A percentile compares a stretch with the other conserved stretches of the same genome.
Evolutionary conservation across 176 grass and related monocot species (phyloP).

Genomic region (Chloris gayana): DNA sequence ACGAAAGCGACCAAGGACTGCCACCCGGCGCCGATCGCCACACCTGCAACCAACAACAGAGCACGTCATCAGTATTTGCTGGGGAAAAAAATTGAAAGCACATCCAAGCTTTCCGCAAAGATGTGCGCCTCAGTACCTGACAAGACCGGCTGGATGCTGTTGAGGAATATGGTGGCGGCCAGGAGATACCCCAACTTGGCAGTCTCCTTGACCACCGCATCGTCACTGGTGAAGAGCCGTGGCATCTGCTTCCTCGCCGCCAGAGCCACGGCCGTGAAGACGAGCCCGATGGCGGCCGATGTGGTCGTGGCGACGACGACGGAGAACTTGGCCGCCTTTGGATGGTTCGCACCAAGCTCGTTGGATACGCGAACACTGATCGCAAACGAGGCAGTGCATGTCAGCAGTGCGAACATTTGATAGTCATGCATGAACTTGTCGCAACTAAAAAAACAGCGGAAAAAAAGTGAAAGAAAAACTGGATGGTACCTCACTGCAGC

Average conservation of each 20-base stretch:
- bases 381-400: background rate
- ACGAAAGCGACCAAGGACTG: slow-evolving; percentile 67
- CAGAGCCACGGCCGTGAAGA: slow-evolving; percentile 45
- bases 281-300: slow-evolving; percentile 52
- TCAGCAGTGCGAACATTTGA: no score
- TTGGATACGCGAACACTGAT: slow-evolving; percentile 74
- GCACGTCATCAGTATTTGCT: background rate
- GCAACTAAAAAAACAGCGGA: background rate
- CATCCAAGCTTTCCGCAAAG: background rate
- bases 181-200: slow-evolving; percentile 65
- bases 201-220: slow-evolving; percentile 41
- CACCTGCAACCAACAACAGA: slow-evolving; percentile 33
- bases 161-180: slow-evolving; percentile 62
- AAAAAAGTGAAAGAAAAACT: background rate
- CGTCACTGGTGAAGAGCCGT: slow-evolving; percentile 50
- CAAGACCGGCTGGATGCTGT: slow-evolving; percentile 79
- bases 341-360: slow-evolving; percentile 70
- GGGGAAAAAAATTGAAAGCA: background rate
- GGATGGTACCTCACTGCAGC: slow-evolving; percentile 62
- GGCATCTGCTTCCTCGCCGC: slow-evolving; percentile 51
- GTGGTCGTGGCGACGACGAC: slow-evolving; percentile 50
- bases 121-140: slow-evolving; percentile 45
- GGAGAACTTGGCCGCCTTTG: slow-evolving; percentile 66
- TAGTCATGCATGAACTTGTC: no score
- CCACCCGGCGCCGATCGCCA: slow-evolving; percentile 83